phyloP scores from a whole-genome alignment of 2,329 filamentous ascomycete genomes.

The Colletotrichum sansevieriae region DNA sequence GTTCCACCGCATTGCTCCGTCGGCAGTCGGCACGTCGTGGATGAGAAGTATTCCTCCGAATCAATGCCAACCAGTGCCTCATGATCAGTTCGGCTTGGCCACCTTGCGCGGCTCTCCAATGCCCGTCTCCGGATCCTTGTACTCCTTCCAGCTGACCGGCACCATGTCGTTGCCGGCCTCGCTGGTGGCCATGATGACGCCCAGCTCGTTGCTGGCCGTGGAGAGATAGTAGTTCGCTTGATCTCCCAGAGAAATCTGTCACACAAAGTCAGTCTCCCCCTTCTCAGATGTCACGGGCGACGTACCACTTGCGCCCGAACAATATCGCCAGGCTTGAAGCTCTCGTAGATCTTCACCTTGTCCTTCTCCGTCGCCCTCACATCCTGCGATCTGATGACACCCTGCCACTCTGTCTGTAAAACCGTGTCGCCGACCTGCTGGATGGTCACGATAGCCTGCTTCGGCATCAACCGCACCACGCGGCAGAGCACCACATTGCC shows the following conservation, averaged over 20 bases:
- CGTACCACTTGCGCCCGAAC: conserved; percentile 86
- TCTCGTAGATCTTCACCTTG: conserved; percentile 89
- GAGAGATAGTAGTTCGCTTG: conserved; percentile 96
- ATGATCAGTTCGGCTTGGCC: conserved; percentile 84
- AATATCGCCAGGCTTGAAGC: conserved; percentile 92
- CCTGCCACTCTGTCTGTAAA: conserved; percentile 85
- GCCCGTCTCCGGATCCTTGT: conserved; percentile 85
- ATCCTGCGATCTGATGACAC: conserved; percentile 88
- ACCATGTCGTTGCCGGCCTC: conserved; percentile 92
- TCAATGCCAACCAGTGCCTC: not conserved
- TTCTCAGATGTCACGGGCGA: conserved; percentile 41
- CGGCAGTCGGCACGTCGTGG: conserved; percentile 1
- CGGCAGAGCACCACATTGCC: conserved; percentile 84
- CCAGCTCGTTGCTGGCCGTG: conserved; percentile 90
- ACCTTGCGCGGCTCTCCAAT: conserved; percentile 87
- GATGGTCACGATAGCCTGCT: conserved; percentile 88
- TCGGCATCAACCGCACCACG: conserved; percentile 86
- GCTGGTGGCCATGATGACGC: conserved; percentile 92
- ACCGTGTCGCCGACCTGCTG: conserved; percentile 82
- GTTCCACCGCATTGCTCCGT: conserved; percentile 21
- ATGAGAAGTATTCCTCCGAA: not conserved
- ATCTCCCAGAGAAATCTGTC: conserved; percentile 87
- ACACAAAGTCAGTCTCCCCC: conserved; percentile 29
- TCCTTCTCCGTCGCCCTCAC: conserved; percentile 97
- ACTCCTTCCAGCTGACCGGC: conserved; percentile 95